phyloP scores from a whole-genome alignment of 2,329 filamentous ascomycete genomes.

The Pseudogymnoascus sp. region DNA sequence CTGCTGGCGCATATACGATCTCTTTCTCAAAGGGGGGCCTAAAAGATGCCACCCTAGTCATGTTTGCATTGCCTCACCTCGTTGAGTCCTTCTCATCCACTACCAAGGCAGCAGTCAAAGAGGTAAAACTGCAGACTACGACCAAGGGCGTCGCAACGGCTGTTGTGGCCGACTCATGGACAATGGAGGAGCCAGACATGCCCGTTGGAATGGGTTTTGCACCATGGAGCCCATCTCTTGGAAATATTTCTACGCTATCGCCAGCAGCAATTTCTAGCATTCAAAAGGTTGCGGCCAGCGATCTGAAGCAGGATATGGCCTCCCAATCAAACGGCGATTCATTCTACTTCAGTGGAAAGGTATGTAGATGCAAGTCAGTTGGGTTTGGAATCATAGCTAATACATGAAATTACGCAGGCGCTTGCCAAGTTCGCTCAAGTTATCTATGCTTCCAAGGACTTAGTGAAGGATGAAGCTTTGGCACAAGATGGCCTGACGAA shows the following conservation, averaged over 20 bases:
- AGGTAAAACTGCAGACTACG: conserved; percentile 63
- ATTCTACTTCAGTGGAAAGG: conserved; percentile 91
- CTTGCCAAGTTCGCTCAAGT: conserved; percentile 70
- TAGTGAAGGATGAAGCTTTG: conserved; percentile 51
- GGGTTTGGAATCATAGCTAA: conserved; percentile 24
- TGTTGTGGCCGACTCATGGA: conserved; percentile 67
- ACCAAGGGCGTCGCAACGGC: conserved; percentile 77
- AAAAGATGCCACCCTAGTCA: conserved; percentile 54
- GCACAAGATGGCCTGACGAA: conserved; percentile 51
- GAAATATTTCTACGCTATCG: conserved; percentile 41
- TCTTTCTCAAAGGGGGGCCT: conserved; percentile 65
- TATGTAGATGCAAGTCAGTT: conserved; percentile 24
- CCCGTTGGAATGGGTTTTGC: conserved; percentile 68
- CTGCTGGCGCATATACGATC: conserved; percentile 64
- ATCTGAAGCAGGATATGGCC: conserved; percentile 70
- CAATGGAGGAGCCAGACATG: conserved; percentile 65
- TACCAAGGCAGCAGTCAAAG: conserved; percentile 42
- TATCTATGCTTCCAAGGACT: conserved; percentile 56
- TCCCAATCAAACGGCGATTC: conserved; percentile 68
- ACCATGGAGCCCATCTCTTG: conserved; percentile 60
- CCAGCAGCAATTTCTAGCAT: conserved; percentile 52
- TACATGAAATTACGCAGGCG: conserved; percentile 37
- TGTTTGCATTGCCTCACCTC: conserved; percentile 88
- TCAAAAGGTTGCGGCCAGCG: conserved; percentile 54
- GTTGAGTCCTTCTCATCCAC: conserved; percentile 61